Percentiles rank a stretch among this genome's conserved stretches.
phyloP scores from a whole-genome alignment of 495 filamentous ascomycete species.

The Durotheca rogersii region DNA sequence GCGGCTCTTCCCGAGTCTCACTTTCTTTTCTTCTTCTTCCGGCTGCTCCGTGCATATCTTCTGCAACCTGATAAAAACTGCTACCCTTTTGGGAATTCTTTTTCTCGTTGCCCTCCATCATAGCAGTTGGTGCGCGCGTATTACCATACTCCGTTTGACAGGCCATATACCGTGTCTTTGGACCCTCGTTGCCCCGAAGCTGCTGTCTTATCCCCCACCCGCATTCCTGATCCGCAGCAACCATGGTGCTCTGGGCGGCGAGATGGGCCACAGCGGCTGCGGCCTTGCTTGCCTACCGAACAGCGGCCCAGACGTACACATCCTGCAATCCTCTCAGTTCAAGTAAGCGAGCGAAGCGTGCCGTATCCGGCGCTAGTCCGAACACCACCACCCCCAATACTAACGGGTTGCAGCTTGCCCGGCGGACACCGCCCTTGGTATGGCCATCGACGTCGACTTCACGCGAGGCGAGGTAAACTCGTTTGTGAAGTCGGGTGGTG shows the following conservation, averaged over 20 bases:
- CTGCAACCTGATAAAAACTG: constrained; percentile 13
- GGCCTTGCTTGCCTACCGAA: constrained; percentile 32
- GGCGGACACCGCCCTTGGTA: constrained; percentile 78
- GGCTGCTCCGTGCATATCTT: constrained; percentile 22
- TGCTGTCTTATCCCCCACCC: too few species aligned
- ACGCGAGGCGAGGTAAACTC: constrained; percentile 66
- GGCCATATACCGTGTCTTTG: constrained; percentile 1
- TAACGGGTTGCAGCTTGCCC: constrained; percentile 56
- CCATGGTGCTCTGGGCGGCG: constrained; percentile 25
- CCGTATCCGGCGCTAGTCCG: not conserved
- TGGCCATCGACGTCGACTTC: constrained; percentile 77
- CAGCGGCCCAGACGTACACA: constrained; percentile 67
- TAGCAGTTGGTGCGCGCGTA: too few species aligned
- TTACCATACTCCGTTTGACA: constrained; percentile 2
- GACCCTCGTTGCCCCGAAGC: too few species aligned
- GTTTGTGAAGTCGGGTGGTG: constrained; percentile 66
- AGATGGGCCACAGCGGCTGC: constrained; percentile 29
- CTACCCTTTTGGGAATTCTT: constrained; percentile 20
- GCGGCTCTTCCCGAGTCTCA: constrained; percentile 5
- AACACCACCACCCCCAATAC: constrained; percentile 8
- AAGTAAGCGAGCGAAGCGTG: constrained; percentile 50
- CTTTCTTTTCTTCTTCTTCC: constrained; percentile 11
- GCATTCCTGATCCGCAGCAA: constrained; percentile 13
- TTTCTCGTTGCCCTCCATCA: not conserved
- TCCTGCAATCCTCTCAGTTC: constrained; percentile 68